Base-by-base conservation (phyloP, 768 basidiomycete species). In the Agaricus sinodeliciosus region DNA sequence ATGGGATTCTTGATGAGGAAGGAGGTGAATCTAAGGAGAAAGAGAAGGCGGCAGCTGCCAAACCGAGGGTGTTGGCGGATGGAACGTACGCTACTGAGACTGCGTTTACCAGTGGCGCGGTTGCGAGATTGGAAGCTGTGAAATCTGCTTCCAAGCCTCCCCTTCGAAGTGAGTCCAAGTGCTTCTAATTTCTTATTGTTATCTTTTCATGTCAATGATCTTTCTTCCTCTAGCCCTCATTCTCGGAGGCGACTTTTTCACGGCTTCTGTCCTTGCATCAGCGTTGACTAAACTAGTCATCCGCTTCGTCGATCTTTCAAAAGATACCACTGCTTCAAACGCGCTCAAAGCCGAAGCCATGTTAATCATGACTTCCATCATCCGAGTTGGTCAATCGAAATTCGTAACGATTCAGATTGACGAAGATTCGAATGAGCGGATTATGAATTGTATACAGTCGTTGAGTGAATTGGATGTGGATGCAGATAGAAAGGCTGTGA, bases 31-130 rank as follows among this genome's bases (percentile, higher is more conserved):
- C 46, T 28, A 67, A 70, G 35, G 69, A 82, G 26, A 77, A 79
- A 57, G 75, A 76, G 49, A 76, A 75, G 49, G 63, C 66, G 39
- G 77, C 73, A 64, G 66, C 64, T 42, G 71, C 63, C 57, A 67
- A 80, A 63, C 93, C 81, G 6, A 84, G 81, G 62, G 89, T 98
- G 9, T 72, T 96, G 54, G 93, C 93, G 16, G 96, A 99, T 62
- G 96, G 96, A 8, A 98, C 95, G 2, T 98, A 99, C 64, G 96
- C 94, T 0, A 97, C 95, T 4, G 96, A 98, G 72, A 91, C 91
- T 1, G 91, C 90, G 11, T 97, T 85, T 70, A 82, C 80, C 22
- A 79, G 78, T 48, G 67, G 77, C n/a, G 73, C 72, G 31, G 69
- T 78, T 34, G 84, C 84, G 4, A 77, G 77, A 55, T 67, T 89